Evolutionary conservation across 768 basidiomycete genomes (phyloP), one percentile per base, ranked within the genome.

Genomic region (Trametes cingulata): DNA sequence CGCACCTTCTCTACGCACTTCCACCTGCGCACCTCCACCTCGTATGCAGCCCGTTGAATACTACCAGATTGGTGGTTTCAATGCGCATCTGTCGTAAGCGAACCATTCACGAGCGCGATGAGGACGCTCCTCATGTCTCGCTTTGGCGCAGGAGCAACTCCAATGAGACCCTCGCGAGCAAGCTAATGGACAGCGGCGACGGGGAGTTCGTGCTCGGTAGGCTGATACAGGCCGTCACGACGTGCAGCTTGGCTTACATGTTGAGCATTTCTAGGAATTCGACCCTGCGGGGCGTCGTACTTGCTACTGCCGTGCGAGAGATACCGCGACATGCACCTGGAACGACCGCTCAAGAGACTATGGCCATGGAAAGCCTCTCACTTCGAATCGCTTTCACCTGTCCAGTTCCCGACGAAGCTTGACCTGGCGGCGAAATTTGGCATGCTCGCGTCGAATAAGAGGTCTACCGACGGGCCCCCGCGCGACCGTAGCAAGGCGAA

Each of bases 401-500:
- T 71, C 19, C 52, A 66, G 24, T 69, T 69, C 46, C 58, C 55
- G 14, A 60, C 42, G 3, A 51, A 42, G 19, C 33, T 25, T 14
- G 61, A 64, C 14, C 42, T 71, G 27, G 58, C 52, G 1, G 46
- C 47, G 53, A 69, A 69, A 63, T 48, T 69, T 2, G 24, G 55
- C 8, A 40, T 17, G 41, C 55, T 62, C 15, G 55, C 48, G 24
- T 63, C 61, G 49, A 67, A 61, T 27, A 67, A 63, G 64, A 61
- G 60, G 45, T 42, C 47, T 7, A 39, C 40, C 8, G 50, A 57
- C 41, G 60, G 55, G 12, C 2, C 13, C 33, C 58, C 55, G 19
- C 58, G 65, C 49, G 70, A 71, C 47, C 53, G 66, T 35, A 68
- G 67, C 47, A 60, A 63, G 50, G 67, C 67, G 24, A 71, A 71